Evolutionary conservation across 768 basidiomycete species (phyloP), one percentile per base, ranked within the genome.

Genomic region (Pulveroboletus sp.): DNA sequence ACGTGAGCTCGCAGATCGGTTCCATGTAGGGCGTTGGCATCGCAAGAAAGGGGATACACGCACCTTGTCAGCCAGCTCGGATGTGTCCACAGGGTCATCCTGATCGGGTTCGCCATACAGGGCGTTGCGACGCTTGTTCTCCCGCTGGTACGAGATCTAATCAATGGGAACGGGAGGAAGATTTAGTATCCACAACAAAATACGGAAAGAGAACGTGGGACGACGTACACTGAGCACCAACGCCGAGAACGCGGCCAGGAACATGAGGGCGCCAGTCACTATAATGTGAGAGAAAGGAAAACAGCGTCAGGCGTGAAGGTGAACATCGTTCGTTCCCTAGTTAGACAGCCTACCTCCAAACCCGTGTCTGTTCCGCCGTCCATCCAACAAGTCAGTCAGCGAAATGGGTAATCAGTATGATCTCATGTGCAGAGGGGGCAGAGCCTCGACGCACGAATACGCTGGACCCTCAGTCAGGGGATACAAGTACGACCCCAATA

Each of bases 81-180:
- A 72, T 0, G 82, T 86, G 57, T 88, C 78, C 17, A 87, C 80
- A 17, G 69, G 74, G 7, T 70, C 71, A 50, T 76, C 67, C 8
- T 66, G 68, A 44, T 71, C 65, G 1, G 75, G 76, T 46, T 72
- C 72, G 1, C 86, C 86, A 49, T 81, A 78, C 26, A 68, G 50
- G 39, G 64, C 68, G 57, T 87, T 75, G 36, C 85, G 71, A 14
- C 73, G 71, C 5, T 71, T 69, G 50, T 88, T 89, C 27, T 86
- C 85, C 58, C 66, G 56, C 36, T 79, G 78, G 57, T 84, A 89
- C 2, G 83, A 84, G 12, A 77, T 65, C 85, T 87, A 8, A 14
- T 38, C 6, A 18, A 2, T 9, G 7, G 18, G 5, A 18, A 21
- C 6, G 1, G n/a, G 10, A 1, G 0, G 5, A 24, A 28, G 28